A percentile compares a stretch with the other conserved stretches of the same genome.
Evolutionary conservation across 305 asterid genomes (phyloP).

Genomic region (Fraxinus velutina): DNA sequence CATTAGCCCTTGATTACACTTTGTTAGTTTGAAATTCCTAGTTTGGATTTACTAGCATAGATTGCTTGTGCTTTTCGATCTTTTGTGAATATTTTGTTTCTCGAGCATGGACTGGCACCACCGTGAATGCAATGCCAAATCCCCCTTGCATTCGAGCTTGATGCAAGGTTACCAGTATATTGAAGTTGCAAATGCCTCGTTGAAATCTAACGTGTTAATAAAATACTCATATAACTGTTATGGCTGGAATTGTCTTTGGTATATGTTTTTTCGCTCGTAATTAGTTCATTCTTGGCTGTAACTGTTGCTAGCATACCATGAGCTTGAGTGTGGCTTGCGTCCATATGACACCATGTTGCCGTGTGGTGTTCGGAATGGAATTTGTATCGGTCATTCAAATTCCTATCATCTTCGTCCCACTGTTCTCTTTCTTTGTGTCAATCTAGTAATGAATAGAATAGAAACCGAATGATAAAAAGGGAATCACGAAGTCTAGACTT

Average conservation of each 20-base stretch:
- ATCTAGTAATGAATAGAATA: not conserved
- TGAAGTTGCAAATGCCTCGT: constrained; percentile 26
- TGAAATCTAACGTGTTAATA: constrained; percentile 29
- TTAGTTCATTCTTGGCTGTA: not conserved
- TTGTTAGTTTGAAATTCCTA: constrained; percentile 25
- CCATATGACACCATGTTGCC: not conserved
- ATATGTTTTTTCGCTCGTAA: not conserved
- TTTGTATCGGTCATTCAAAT: not conserved
- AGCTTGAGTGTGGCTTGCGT: not conserved
- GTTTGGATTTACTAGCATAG: constrained; percentile 42
- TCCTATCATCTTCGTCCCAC: not conserved
- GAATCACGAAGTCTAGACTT: not conserved
- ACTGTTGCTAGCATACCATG: not conserved
- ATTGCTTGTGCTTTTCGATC: constrained; percentile 36
- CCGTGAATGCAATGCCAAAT: constrained; percentile 18
- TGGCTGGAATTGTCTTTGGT: not conserved
- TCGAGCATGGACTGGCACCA: constrained; percentile 22
- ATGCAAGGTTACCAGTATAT: constrained; percentile 22
- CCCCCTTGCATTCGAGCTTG: constrained; percentile 17
- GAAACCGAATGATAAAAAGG: not conserved
- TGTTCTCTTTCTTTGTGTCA: not conserved
- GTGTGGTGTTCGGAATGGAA: no score
- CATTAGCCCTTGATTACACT: not conserved
- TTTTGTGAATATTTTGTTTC: constrained; percentile 49
- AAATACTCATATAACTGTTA: constrained; percentile 24